Conservation (phyloP, 768 basidiomycete genomes). For the Trametes cingulata region DNA sequence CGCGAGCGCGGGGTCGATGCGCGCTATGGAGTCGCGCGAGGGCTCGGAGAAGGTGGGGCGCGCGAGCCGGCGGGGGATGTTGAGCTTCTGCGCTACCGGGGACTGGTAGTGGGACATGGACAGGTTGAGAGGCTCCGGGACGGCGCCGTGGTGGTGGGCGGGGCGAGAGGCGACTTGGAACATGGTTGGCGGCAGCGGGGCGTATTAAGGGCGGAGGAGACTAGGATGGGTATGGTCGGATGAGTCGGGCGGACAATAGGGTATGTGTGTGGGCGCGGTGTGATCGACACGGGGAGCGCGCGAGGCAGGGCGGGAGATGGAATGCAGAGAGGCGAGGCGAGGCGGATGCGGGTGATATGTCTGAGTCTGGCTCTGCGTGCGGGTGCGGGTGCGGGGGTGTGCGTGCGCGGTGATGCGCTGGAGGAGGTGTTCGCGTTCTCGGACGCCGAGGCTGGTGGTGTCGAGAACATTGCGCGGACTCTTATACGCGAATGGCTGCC, state of each 20-base stretch:
- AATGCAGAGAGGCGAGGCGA: constrained; percentile 5
- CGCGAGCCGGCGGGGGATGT: constrained; percentile 76
- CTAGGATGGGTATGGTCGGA: constrained; percentile 19
- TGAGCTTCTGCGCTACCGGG: constrained; percentile 39
- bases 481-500: constrained; percentile 27
- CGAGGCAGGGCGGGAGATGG: constrained; percentile 9
- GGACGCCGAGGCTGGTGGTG: constrained; percentile 1
- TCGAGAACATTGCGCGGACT: background rate
- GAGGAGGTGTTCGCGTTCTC: background rate
- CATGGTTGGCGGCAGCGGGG: constrained; percentile 20
- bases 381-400: background rate
- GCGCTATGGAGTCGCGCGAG: constrained; percentile 53
- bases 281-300: constrained; percentile 24
- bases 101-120: constrained; percentile 24
- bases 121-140: constrained; percentile 26
- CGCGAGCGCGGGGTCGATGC: constrained; percentile 54
- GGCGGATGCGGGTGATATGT: background rate
- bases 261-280: constrained; percentile 16
- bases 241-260: constrained; percentile 19
- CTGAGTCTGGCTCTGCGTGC: background rate
- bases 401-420: background rate
- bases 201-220: constrained; percentile 17
- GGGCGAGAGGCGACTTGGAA: constrained; percentile 33
- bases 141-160: constrained; percentile 24
- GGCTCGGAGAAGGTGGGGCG: constrained; percentile 66